Percentiles rank a stretch among this genome's conserved stretches.
Conservation (phyloP, 75 land plant genomes). For the Picea sitchensis region DNA sequence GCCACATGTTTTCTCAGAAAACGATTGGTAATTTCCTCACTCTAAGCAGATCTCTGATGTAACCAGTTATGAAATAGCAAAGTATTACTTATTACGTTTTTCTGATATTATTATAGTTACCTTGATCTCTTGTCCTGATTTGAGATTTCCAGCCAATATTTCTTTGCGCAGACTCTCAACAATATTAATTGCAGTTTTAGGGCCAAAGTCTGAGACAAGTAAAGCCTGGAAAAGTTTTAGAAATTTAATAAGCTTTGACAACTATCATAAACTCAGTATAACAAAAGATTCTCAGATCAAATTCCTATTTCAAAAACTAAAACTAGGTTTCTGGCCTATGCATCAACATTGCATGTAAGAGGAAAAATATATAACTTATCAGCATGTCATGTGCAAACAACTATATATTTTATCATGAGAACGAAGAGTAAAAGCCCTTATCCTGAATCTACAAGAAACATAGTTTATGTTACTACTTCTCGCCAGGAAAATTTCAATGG, state of each 20-base stretch:
- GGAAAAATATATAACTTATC: no score
- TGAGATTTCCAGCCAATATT: constrained; percentile 80
- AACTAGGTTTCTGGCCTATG: not conserved
- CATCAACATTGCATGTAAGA: not conserved
- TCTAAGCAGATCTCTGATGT: not conserved
- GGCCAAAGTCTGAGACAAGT: constrained; percentile 96
- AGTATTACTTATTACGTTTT: not conserved
- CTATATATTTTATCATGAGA: no score
- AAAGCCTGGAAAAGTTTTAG: constrained; percentile 50
- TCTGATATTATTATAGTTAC: constrained; percentile 24
- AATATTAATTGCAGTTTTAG: constrained; percentile 85
- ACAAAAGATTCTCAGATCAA: not conserved
- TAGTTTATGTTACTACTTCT: no score
- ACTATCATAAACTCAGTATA: not conserved
- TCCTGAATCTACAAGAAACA: no score
- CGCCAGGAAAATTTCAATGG: no score
- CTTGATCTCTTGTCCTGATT: constrained; percentile 92
- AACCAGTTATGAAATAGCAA: not conserved
- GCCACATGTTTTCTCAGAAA: not conserved
- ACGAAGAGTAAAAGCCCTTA: no score
- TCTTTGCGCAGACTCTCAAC: constrained; percentile 86
- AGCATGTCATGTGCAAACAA: no score
- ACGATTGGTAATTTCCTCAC: not conserved
- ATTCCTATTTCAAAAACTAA: not conserved
- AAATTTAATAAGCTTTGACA: not conserved